Base-by-base conservation (phyloP, 2,329 filamentous ascomycete species). In the Xylaria multiplex region DNA sequence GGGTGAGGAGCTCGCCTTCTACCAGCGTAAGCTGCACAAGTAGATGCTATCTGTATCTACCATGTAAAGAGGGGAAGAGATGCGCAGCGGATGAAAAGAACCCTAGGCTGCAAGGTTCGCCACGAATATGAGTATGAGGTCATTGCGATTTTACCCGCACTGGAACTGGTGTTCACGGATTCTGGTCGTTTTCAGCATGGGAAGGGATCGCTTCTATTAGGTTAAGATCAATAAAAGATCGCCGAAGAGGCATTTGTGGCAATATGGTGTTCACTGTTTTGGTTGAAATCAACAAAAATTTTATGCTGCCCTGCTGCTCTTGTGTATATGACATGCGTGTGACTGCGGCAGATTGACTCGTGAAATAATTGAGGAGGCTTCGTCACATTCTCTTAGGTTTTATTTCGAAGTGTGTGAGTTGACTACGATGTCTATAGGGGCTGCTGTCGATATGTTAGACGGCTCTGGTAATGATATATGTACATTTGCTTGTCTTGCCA, bases 1-100 rank as follows among this genome's bases (percentile, higher is more conserved):
- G 91, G 96, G 96, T 79, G 96, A 99, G 84, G 96, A 99, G 90
- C 89, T 99, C 80, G 93, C 94, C 83, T 99, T 99, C 92, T 99
- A 99, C 93, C 94, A 97, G 91, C 92, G 92, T 87, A 94, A 94
- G 86, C 93, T 98, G 84, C 92, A 96, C 90, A 98, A 97, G 90
- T 98, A 97, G 87, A 88, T 67, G 73, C 66, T 32, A 2, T 46
- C 32, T 52, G 58, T 50, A 54, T 64, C 49, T 63, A 32, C 37
- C 57, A 64, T 37, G 40, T 65, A 52, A 65, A 8, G 24, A 37
- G 45, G 48, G 62, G 57, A 43, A 30, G 52, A 43, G 43, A 67
- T n/a, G 48, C 46, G 54, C 60, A 60, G 67, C 66, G 53, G 66
- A 68, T 62, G 64, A 67, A 69, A 67, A 67, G 48, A 60, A 66